These are phyloP conservation scores for Cladosporium sp. DNA, from an alignment of 2,329 filamentous ascomycete genomes.

Conservation along the genomic window DNA sequence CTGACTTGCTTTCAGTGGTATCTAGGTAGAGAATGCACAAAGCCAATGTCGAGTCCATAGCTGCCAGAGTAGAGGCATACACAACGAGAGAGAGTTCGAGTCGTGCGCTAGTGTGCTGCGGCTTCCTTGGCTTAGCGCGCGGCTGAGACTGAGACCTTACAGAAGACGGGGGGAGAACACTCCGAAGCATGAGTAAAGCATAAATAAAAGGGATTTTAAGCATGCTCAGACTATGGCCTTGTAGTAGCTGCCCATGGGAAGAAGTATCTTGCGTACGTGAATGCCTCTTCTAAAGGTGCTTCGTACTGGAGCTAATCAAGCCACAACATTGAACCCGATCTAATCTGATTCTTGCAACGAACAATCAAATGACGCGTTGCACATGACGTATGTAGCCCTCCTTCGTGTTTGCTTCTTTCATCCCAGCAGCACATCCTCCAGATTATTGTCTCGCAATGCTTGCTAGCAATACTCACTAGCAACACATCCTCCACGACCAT, in stretches of 20 bases:
- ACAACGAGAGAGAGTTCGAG: not conserved
- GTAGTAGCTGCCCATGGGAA: no score
- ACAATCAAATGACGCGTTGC: conserved; percentile 7
- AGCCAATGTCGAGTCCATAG: not conserved
- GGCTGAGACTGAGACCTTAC: not conserved
- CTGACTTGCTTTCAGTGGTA: not conserved
- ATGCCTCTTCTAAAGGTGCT: no score
- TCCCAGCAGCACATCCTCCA: conserved; percentile 8
- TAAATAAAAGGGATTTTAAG: not conserved
- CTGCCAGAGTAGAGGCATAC: not conserved
- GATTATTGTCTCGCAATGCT: not conserved
- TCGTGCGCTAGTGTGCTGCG: not conserved
- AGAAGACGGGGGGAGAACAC: not conserved
- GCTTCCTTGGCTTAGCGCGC: not conserved
- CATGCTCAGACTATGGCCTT: not conserved
- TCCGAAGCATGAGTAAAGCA: not conserved
- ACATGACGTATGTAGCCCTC: not conserved
- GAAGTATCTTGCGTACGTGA: no score
- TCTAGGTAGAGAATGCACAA: not conserved
- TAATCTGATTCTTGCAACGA: not conserved
- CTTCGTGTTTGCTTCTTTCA: conserved; percentile 7
- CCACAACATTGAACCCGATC: not conserved
- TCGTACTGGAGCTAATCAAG: not conserved
- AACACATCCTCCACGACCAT: conserved; percentile 6
- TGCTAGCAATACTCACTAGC: not conserved